These are phyloP conservation scores for Penicillium sp. DNA, from an alignment of 2,329 filamentous ascomycete species.

Conservation along the genomic window DNA sequence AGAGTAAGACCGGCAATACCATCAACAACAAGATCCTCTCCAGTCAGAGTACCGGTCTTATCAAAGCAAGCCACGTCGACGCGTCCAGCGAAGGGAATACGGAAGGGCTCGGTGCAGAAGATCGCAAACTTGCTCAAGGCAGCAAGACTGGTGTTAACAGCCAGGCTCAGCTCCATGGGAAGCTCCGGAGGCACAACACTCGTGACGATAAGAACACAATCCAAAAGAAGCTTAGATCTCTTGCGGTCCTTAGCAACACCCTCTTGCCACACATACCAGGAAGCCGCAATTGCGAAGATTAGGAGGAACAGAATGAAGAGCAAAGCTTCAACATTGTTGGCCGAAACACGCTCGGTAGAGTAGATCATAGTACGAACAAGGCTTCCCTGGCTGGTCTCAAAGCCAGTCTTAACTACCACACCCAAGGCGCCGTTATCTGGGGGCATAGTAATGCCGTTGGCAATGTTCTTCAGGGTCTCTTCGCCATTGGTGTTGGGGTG, in stretches of 20 bases:
- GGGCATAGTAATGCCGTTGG: conserved; percentile 77
- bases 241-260: conserved; percentile 94
- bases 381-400: conserved; percentile 97
- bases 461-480: conserved; percentile 66
- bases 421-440: conserved; percentile 94
- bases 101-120: conserved; percentile 98
- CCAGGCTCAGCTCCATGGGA: conserved; percentile 96
- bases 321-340: conserved; percentile 95
- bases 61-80: conserved; percentile 98
- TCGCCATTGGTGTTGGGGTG: conserved; percentile 76
- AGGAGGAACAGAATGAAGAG: conserved; percentile 96
- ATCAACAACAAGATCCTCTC: conserved; percentile 95
- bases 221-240: conserved; percentile 92
- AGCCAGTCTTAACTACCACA: conserved; percentile 94
- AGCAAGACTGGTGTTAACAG: conserved; percentile 95
- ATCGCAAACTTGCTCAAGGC: conserved; percentile 94
- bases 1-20: conserved; percentile 89
- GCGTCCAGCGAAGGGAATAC: conserved; percentile 93
- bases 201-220: conserved; percentile 96
- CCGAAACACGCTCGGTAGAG: conserved; percentile 97
- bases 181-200: conserved; percentile 98
- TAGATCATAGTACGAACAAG: conserved; percentile 99
- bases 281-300: conserved; percentile 93
- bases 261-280: conserved; percentile 99
- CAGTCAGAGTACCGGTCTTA: conserved; percentile 96